Evolutionary conservation across 2,329 filamentous ascomycete species (phyloP).

Genomic region (Biscogniauxia mediterranea): DNA sequence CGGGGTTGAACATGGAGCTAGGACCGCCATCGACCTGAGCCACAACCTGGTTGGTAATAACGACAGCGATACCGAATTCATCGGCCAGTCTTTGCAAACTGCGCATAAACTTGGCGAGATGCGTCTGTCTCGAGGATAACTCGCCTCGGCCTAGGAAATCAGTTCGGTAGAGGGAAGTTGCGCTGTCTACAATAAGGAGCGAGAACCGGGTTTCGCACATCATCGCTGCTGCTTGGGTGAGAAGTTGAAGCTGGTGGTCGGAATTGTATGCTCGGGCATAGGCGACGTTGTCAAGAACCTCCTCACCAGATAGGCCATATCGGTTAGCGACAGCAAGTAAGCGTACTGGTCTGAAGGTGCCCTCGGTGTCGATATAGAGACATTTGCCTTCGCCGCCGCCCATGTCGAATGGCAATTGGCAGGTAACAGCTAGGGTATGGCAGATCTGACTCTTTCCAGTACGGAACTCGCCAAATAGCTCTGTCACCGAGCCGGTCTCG

Average conservation of each 20-base stretch:
- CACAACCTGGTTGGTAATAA: conserved; percentile 98
- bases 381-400: conserved; percentile 98
- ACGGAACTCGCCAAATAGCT: conserved; percentile 96
- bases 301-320: conserved; percentile 92
- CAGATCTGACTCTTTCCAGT: conserved; percentile 99
- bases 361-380: conserved; percentile 97
- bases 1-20: conserved; percentile 97
- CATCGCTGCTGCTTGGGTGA: conserved; percentile 95
- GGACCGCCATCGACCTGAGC: conserved; percentile 97
- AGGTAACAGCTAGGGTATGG: conserved; percentile 97
- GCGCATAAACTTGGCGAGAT: conserved; percentile 85
- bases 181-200: conserved; percentile 91
- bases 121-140: conserved; percentile 87
- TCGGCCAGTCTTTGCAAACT: conserved; percentile 75
- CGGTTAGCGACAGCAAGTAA: conserved; percentile 89
- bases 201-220: conserved; percentile 99
- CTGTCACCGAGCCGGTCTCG: conserved; percentile 96
- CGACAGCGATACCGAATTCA: conserved; percentile 93
- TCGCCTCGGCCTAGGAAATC: conserved; percentile 97
- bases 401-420: conserved; percentile 97
- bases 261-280: conserved; percentile 98
- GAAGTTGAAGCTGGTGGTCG: conserved; percentile 90
- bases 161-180: conserved; percentile 91
- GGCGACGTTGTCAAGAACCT: conserved; percentile 96
- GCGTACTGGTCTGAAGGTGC: conserved; percentile 91